phyloP scores from a whole-genome alignment of 495 filamentous ascomycete species.

The Penicillium arizonense region DNA sequence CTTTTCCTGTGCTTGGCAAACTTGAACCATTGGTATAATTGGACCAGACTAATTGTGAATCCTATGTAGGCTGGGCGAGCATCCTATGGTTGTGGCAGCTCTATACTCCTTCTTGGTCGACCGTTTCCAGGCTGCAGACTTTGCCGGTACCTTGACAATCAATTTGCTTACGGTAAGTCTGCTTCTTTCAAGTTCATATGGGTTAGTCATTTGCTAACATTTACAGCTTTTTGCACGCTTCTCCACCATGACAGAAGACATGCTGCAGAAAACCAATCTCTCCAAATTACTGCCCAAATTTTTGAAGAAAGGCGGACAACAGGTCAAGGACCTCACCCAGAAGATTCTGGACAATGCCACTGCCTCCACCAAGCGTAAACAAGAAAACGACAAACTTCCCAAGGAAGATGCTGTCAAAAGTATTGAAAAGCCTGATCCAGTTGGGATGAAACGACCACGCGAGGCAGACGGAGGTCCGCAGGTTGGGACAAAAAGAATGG shows the following conservation, averaged over 20 bases:
- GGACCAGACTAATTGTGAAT: constrained; percentile 25
- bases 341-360: constrained; percentile 57
- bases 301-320: constrained; percentile 63
- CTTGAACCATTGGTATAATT: constrained; percentile 3
- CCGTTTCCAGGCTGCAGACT: constrained; percentile 64
- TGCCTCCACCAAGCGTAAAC: constrained; percentile 50
- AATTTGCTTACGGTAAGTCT: constrained; percentile 59
- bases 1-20: background rate
- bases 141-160: constrained; percentile 58
- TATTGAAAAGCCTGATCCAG: constrained; percentile 15
- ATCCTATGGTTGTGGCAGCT: constrained; percentile 52
- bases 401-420: constrained; percentile 36
- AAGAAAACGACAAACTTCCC: constrained; percentile 32
- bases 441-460: constrained; percentile 47
- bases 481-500: constrained; percentile 40
- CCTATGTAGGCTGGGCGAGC: constrained; percentile 53
- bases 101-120: constrained; percentile 65
- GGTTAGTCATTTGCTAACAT: constrained; percentile 9
- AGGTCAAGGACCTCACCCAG: constrained; percentile 57
- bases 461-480: constrained; percentile 40
- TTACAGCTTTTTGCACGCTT: constrained; percentile 60
- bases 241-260: constrained; percentile 59
- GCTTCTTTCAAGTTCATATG: background rate
- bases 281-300: constrained; percentile 60
- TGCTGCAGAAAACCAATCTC: constrained; percentile 66